These are phyloP conservation scores for Aspergillus fructus DNA, from an alignment of 2,329 filamentous ascomycete genomes.

Conservation along the genomic window DNA sequence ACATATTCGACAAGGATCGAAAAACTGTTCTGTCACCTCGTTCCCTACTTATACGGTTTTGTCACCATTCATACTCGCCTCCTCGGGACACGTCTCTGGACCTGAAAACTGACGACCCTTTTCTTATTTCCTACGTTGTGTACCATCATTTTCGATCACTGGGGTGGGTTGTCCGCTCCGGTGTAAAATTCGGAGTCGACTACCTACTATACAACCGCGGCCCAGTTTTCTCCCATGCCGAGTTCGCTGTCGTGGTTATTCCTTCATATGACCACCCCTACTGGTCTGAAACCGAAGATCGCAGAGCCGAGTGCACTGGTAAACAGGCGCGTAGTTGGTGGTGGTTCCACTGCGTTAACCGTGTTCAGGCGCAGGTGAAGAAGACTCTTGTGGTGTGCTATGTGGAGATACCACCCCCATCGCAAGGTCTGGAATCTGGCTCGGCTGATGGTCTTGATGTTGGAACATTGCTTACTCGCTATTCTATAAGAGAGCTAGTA, in stretches of 20 bases:
- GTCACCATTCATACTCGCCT: slow-evolving; percentile 69
- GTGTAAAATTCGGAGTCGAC: slow-evolving; percentile 92
- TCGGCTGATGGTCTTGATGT: slow-evolving; percentile 52
- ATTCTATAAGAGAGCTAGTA: slow-evolving; percentile 76
- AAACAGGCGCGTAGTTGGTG: slow-evolving; percentile 47
- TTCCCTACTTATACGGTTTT: slow-evolving; percentile 66
- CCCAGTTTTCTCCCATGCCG: slow-evolving; percentile 90
- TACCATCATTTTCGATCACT: slow-evolving; percentile 96
- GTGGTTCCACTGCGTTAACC: slow-evolving; percentile 78
- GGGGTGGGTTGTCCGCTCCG: slow-evolving; percentile 89
- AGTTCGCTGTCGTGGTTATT: slow-evolving; percentile 83
- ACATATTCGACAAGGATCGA: slow-evolving; percentile 49
- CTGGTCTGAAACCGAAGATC: slow-evolving; percentile 59
- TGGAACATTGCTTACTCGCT: slow-evolving; percentile 63
- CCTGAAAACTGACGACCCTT: slow-evolving; percentile 74
- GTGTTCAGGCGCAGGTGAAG: slow-evolving; percentile 83
- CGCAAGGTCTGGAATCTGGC: slow-evolving; percentile 35
- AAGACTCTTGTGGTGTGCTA: slow-evolving; percentile 90
- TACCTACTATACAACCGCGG: slow-evolving; percentile 93
- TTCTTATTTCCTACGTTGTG: slow-evolving; percentile 80
- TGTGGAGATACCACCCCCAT: slow-evolving; percentile 79
- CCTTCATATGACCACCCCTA: slow-evolving; percentile 75
- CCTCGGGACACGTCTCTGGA: slow-evolving; percentile 44
- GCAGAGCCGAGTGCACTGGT: slow-evolving; percentile 52
- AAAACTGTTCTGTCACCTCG: slow-evolving; percentile 50